Percentiles rank a stretch among this genome's conserved stretches.
phyloP scores from a whole-genome alignment of 2,329 filamentous ascomycete species.

The Fusarium sp. region DNA sequence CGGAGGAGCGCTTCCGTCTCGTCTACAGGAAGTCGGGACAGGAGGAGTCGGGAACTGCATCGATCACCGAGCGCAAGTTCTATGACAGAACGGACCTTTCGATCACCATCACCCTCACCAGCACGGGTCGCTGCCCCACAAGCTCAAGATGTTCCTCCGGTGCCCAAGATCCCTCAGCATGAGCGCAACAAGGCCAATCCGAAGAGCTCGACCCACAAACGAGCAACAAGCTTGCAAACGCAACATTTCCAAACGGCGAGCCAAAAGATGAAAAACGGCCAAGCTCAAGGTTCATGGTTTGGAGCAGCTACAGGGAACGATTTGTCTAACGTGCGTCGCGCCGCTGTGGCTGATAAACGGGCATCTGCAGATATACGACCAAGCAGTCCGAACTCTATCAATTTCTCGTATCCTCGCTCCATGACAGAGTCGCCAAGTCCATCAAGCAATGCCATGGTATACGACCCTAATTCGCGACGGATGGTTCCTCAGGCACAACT shows the following conservation, averaged over 20 bases:
- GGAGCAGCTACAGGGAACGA: conserved; percentile 58
- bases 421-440: conserved; percentile 54
- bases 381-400: conserved; percentile 64
- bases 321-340: conserved; percentile 57
- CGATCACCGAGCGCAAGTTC: conserved; percentile 79
- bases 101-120: conserved; percentile 79
- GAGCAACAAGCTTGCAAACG: conserved; percentile 58
- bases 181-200: conserved; percentile 44
- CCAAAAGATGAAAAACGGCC: conserved; percentile 59
- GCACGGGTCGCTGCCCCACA: conserved; percentile 57
- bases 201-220: conserved; percentile 51
- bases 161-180: conserved; percentile 76
- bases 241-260: conserved; percentile 66
- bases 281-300: conserved; percentile 62
- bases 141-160: conserved; percentile 71
- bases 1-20: conserved; percentile 79
- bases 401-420: conserved; percentile 69
- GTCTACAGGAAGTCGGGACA: conserved; percentile 67
- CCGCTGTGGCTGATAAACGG: conserved; percentile 52
- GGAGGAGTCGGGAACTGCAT: conserved; percentile 63
- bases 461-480: conserved; percentile 74
- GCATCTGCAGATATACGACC: conserved; percentile 52
- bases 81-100: conserved; percentile 90
- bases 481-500: conserved; percentile 65
- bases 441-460: conserved; percentile 63